These are phyloP conservation scores for Cladosporium sp. DNA, from an alignment of 2,329 filamentous ascomycete genomes.

Conservation along the genomic window DNA sequence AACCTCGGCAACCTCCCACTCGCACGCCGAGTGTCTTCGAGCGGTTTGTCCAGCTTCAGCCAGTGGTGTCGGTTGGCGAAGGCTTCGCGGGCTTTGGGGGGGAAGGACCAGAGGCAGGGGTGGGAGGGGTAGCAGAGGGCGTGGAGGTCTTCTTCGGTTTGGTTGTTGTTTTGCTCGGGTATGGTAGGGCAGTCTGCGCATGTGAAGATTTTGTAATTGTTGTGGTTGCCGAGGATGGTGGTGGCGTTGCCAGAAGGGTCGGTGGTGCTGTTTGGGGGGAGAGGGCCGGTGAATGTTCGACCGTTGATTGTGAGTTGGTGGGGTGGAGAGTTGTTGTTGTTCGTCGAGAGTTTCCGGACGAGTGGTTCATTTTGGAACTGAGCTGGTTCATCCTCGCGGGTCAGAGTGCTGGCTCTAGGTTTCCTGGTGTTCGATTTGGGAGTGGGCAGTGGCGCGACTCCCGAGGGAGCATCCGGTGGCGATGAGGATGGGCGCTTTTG, in stretches of 20 bases:
- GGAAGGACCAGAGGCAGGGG: constrained; percentile 11
- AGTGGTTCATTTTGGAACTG: background rate
- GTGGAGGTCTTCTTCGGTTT: background rate
- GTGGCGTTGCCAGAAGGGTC: background rate
- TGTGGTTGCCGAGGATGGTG: too few relatives aligned
- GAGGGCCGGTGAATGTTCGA: background rate
- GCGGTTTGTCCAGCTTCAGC: background rate
- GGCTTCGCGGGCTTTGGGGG: constrained; percentile 2
- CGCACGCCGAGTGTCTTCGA: background rate
- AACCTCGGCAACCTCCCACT: background rate
- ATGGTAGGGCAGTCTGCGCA: background rate
- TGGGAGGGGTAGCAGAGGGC: constrained; percentile 6
- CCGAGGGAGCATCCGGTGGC: background rate
- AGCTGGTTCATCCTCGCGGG: background rate
- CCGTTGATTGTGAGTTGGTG: background rate
- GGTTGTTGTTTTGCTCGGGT: background rate
- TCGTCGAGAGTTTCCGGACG: background rate
- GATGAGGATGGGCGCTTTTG: background rate
- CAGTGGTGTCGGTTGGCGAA: constrained; percentile 4
- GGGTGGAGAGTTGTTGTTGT: background rate
- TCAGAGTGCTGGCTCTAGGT: background rate
- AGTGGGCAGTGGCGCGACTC: background rate
- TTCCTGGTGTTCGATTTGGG: background rate
- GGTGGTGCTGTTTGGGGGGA: background rate
- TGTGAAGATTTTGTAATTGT: background rate